Percentiles rank a stretch among this genome's conserved stretches.
Evolutionary conservation across 2,329 filamentous ascomycete genomes (phyloP).

Genomic region (Sporothrix luriei): DNA sequence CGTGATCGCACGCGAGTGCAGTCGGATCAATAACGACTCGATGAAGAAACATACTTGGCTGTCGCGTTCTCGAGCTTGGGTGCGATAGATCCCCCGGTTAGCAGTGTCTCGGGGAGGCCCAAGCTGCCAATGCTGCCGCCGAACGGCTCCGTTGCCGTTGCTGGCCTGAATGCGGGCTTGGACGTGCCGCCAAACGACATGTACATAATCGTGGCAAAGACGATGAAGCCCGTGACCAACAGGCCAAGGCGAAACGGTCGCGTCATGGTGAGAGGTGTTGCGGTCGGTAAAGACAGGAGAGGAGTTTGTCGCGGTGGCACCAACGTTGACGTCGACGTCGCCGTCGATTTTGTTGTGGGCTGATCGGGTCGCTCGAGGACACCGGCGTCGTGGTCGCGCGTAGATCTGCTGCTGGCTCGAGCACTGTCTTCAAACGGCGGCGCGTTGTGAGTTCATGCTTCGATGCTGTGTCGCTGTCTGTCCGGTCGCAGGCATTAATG

Average conservation of each 20-base stretch:
- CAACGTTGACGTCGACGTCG: neutral
- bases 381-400: no score
- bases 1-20: neutral
- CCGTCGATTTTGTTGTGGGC: neutral
- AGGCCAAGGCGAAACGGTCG: constrained; percentile 32
- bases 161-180: neutral
- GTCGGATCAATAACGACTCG: neutral
- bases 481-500: neutral
- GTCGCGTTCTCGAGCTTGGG: constrained; percentile 83
- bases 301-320: neutral
- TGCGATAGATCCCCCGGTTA: constrained; percentile 72
- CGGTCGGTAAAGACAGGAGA: neutral
- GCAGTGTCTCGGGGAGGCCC: constrained; percentile 53
- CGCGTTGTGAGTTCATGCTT: neutral
- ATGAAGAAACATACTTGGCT: constrained; percentile 59
- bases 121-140: constrained; percentile 35
- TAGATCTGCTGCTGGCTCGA: neutral
- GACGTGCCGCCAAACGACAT: constrained; percentile 30
- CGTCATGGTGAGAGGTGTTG: constrained; percentile 27
- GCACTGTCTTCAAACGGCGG: neutral
- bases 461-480: neutral
- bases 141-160: constrained; percentile 17
- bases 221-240: constrained; percentile 29
- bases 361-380: constrained; percentile 7
- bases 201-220: constrained; percentile 30